phyloP scores from a whole-genome alignment of 192 early-diverging fungal genomes.

The Coemansia sp. region DNA sequence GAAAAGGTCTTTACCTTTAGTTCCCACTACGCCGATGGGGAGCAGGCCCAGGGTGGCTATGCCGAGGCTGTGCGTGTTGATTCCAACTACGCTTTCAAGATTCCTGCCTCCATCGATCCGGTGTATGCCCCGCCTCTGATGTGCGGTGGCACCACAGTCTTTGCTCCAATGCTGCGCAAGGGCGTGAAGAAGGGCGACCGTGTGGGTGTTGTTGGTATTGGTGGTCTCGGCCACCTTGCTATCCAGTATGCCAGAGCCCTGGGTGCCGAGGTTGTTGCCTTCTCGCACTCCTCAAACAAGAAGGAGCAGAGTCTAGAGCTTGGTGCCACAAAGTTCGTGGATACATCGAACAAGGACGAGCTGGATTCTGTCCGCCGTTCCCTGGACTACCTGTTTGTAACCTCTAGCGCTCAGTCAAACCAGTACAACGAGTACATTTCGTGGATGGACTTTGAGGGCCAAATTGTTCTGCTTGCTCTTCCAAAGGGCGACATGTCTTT shows the following conservation, averaged over 20 bases:
- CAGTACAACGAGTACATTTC: constrained; percentile 55
- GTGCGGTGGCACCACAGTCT: constrained; percentile 83
- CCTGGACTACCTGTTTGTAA: constrained; percentile 42
- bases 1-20: constrained; percentile 58
- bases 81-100: constrained; percentile 67
- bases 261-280: constrained; percentile 54
- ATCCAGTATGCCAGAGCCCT: constrained; percentile 64
- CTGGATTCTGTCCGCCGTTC: constrained; percentile 18
- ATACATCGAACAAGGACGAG: constrained; percentile 33
- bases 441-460: constrained; percentile 60
- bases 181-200: constrained; percentile 62
- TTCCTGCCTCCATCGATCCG: constrained; percentile 55
- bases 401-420: constrained; percentile 30
- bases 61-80: constrained; percentile 65
- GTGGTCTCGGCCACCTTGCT: constrained; percentile 76
- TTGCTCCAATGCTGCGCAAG: constrained; percentile 65
- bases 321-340: constrained; percentile 60
- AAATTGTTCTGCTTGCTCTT: constrained; percentile 65
- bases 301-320: constrained; percentile 56
- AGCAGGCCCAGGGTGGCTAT: constrained; percentile 59
- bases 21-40: constrained; percentile 56
- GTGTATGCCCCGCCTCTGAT: constrained; percentile 71
- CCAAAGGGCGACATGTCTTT: constrained; percentile 61
- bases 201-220: constrained; percentile 78
- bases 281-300: constrained; percentile 63